Evolutionary conservation across 768 basidiomycete species (phyloP), one percentile per base, ranked within the genome.

Genomic region (Pisolithus sp.): DNA sequence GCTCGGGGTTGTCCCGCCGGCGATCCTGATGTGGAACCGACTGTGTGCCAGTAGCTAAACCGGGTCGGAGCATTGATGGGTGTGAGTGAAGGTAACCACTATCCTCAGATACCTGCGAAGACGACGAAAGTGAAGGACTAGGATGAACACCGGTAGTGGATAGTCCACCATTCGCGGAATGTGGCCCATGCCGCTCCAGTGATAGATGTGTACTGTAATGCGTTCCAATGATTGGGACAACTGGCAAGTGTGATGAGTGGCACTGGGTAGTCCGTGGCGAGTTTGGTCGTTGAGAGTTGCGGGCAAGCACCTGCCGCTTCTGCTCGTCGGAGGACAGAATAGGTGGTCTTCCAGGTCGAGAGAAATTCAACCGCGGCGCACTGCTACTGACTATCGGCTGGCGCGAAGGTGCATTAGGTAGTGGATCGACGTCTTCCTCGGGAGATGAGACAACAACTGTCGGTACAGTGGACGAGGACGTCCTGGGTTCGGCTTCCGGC

Each of bases 1-100:
- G 73, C 12, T 62, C 54, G 10, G 70, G 57, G 45, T 71, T 72
- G 39, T 82, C 79, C 39, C 81, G 67, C 46, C 77, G 77, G 53
- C 87, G 87, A 61, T 77, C 86, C 5, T 85, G 86, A 59, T 86
- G 86, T 13, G 69, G 64, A 18, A 48, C 58, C 21, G 83, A 84
- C 65, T 86, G 86, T 17, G 85, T 52, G 54, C 71, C 72, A 4
- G 68, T 61, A 9, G 74, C 65, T 1, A 76, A 75, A 24, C 56
- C 64, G 18, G 68, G 55, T 54, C 76, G 66, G 20, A 68, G 46
- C 38, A 70, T 65, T 13, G 73, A 72, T 8, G 71, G 69, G 46
- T 65, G 65, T n/a, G 64, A 53, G n/a, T 60, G 53, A 24, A 70
- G 66, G 1, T 45, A n/a, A 0, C 57, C 15, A n/a, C 37, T 58